Evolutionary conservation across 129 eudicot species (phyloP).

Genomic region (Chrysanthemum makinoi): DNA sequence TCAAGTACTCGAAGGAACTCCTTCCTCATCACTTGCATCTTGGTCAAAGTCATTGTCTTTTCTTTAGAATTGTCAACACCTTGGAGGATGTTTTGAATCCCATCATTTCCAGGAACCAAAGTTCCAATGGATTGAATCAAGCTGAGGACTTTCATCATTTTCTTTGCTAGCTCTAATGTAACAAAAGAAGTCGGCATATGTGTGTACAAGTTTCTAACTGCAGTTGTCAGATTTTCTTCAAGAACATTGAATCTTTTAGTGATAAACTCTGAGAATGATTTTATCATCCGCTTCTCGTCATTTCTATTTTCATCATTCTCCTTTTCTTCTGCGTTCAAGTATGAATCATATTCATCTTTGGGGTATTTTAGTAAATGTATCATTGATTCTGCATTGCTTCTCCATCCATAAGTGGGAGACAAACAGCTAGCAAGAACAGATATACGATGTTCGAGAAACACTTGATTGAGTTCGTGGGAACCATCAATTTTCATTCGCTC

Average conservation of each 20-base stretch:
- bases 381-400: constrained; percentile 30
- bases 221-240: constrained; percentile 27
- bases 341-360: constrained; percentile 29
- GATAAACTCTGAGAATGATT: neutral
- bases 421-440: constrained; percentile 38
- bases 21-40: neutral
- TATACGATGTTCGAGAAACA: constrained; percentile 55
- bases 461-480: constrained; percentile 44
- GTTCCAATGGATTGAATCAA: constrained; percentile 24
- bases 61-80: neutral
- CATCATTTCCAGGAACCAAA: constrained; percentile 6
- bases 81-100: constrained; percentile 15
- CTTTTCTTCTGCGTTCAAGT: constrained; percentile 16
- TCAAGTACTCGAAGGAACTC: constrained; percentile 39
- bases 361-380: constrained; percentile 49
- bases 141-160: constrained; percentile 36
- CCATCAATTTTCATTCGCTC: constrained; percentile 56
- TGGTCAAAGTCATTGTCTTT: neutral
- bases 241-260: constrained; percentile 21
- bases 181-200: constrained; percentile 55
- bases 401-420: constrained; percentile 52
- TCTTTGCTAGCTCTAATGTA: constrained; percentile 30
- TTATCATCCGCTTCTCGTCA: constrained; percentile 6
- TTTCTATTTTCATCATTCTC: constrained; percentile 19
- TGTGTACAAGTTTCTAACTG: constrained; percentile 44